Evolutionary conservation across 352 stramenopile genomes (phyloP), one percentile per base, ranked within the genome.

Genomic region (Pythium dissotocum): DNA sequence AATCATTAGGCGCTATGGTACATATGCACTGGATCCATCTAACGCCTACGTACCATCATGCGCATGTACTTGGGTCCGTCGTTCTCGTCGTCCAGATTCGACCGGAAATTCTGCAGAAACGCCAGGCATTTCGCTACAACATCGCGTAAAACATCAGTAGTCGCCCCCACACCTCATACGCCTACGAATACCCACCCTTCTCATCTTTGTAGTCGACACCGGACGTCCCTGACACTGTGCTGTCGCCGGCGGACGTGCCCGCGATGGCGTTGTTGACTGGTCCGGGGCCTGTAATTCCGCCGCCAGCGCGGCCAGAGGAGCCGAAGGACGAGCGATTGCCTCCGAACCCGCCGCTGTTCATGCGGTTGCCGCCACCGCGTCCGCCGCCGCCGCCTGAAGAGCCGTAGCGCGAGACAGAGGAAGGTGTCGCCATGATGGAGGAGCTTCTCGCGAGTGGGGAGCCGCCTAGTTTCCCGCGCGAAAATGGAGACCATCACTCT

Each of bases 81-180:
- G 26, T 62, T 64, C 0, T 82, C 72, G 4, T 91, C 82, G 65
- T 91, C 83, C 58, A 94, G 65, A 61, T 91, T 88, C n/a, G 84
- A 94, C 46, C 72, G 82, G 60, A 90, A 95, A 30, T 83, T 84
- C 7, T 80, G 57, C 55, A 95, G 67, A 69, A 95, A 95, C 21
- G 78, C 65, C n/a, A 78, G 68, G 65, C 84, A 93, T 76, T 93
- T 95, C 12, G 78, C 87, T 95, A 48, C 53, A 69, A n/a, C 33
- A 5, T 30, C 30, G 6, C 36, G 4, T 26, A 48, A 44, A 42
- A 57, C 52, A 49, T 44, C 54, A 48, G 18, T 44, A 63, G 46
- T 33, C 40, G 21, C 18, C 33, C 56, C 4, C 24, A 24, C 40
- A 51, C 36, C 30, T 52, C 21, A 53, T 21, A 10, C 2, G 14